Evolutionary conservation across 139 green algal genomes (phyloP), one percentile per base, ranked within the genome.

Genomic region (Tetradesmus obliquus): DNA sequence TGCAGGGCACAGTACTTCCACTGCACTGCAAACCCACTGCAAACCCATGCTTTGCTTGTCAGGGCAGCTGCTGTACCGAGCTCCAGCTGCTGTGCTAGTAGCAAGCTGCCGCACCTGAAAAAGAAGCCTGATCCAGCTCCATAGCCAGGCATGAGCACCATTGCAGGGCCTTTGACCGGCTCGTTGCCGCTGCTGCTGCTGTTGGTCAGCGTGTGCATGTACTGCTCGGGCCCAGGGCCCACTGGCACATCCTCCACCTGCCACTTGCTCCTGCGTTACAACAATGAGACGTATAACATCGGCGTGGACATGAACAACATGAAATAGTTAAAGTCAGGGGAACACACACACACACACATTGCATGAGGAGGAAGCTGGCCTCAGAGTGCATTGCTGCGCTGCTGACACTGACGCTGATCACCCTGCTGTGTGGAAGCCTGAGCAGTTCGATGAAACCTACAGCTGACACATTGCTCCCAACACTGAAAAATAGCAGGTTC

Each of bases 71-170:
- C 32, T 45, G 55, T 5, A 54, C 17, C 5, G 9, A 72, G 66
- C 55, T 55, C 1, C 85, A 57, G 79, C 24, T 58, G 22, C 51
- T 62, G 51, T 66, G 8, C 7, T 66, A 9, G 6, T 66, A 13
- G 57, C 6, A 66, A 15, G 9, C 60, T 19, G 66, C 66, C 71
- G 8, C 55, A 90, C 88, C 92, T 93, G 86, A 88, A 97, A 74
- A 91, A 96, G 92, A 97, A 97, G 5, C 93, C 95, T 55, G 91
- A 86, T 3, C 97, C 97, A 0, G 96, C 95, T 0, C 94, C 96
- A 88, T 98, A 98, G 1, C 97, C 97, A 2, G 96, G 95, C 81
- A 98, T 89, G 13, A 93, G 89, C 5, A 99, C 97, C 55, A 99
- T 71, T 1, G 95, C 88, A 5, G 95, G 91, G 7, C 55, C 82